Percentiles rank a stretch among this genome's conserved stretches.
Conservation (phyloP, 768 basidiomycete species). For the Pholiota conissans region DNA sequence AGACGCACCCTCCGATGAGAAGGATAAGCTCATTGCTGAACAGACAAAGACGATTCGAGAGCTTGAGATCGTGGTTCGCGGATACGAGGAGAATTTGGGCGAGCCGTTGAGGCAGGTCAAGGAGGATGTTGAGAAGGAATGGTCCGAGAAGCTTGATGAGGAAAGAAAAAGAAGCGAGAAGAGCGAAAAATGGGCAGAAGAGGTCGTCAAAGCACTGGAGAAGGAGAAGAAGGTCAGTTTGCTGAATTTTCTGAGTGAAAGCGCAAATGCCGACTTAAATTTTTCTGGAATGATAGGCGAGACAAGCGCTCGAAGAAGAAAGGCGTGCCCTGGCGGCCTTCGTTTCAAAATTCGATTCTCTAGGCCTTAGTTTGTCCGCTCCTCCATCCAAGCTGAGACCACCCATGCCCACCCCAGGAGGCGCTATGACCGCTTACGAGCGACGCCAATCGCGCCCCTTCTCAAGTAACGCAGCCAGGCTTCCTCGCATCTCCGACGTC, state of each 20-base stretch:
- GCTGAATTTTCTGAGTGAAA: background rate
- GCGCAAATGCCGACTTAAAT: background rate
- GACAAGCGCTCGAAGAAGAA: constrained; percentile 73
- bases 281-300: constrained; percentile 34
- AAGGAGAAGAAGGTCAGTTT: constrained; percentile 68
- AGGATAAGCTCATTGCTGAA: constrained; percentile 72
- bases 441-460: constrained; percentile 32
- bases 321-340: constrained; percentile 77
- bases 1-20: constrained; percentile 68
- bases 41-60: constrained; percentile 77
- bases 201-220: constrained; percentile 74
- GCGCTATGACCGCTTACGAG: constrained; percentile 49
- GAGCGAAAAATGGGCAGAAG: constrained; percentile 71
- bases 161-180: constrained; percentile 65
- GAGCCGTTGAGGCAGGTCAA: constrained; percentile 64
- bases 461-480: constrained; percentile 16
- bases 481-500: constrained; percentile 24
- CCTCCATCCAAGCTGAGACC: constrained; percentile 43
- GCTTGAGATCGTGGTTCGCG: constrained; percentile 68
- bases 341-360: constrained; percentile 78
- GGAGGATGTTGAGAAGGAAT: constrained; percentile 77
- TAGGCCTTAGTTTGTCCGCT: constrained; percentile 47
- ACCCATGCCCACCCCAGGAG: constrained; percentile 52
- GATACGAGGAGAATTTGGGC: constrained; percentile 74
- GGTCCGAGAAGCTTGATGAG: constrained; percentile 57